Evolutionary conservation across 345 rosid genomes (phyloP).

Genomic region (thale cress (Arabidopsis thaliana)): DNA sequence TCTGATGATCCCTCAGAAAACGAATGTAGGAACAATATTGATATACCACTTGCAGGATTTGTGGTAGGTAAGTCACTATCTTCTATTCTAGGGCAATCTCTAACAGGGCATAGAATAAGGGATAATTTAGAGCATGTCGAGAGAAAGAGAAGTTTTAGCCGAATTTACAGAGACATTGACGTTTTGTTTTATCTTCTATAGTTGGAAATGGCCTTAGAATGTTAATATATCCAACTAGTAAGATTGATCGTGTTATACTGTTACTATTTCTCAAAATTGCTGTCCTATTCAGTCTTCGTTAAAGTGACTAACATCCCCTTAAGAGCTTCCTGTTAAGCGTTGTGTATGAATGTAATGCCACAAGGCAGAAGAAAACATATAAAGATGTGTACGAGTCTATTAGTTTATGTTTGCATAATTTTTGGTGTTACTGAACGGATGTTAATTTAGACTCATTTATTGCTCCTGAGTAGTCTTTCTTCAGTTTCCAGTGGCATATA

Average conservation of each 20-base stretch:
- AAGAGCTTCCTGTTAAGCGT: conserved; percentile 1
- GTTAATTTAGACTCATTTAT: background rate
- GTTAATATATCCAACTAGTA: conserved; percentile 1
- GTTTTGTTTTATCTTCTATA: conserved; percentile 8
- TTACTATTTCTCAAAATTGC: background rate
- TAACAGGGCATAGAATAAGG: conserved; percentile 6
- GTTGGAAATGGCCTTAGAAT: background rate
- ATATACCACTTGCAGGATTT: conserved; percentile 81
- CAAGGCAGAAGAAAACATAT: conserved; percentile 5
- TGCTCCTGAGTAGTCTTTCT: conserved; percentile 10
- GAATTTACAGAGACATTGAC: background rate
- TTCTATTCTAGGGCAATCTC: conserved; percentile 7
- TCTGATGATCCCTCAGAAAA: conserved; percentile 39
- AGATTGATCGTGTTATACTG: background rate
- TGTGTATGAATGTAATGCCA: conserved; percentile 13
- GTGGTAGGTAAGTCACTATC: conserved; percentile 64
- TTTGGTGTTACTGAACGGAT: conserved; percentile 8
- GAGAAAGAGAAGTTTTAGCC: background rate
- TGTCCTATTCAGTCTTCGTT: background rate
- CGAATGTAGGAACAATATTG: conserved; percentile 43
- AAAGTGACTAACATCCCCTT: background rate
- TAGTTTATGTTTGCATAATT: conserved; percentile 5
- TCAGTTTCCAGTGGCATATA: background rate
- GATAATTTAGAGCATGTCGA: background rate
- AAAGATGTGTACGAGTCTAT: conserved; percentile 15